Evolutionary conservation across 148 eudicot species (phyloP).

Genomic region (Persicaria maculosa): DNA sequence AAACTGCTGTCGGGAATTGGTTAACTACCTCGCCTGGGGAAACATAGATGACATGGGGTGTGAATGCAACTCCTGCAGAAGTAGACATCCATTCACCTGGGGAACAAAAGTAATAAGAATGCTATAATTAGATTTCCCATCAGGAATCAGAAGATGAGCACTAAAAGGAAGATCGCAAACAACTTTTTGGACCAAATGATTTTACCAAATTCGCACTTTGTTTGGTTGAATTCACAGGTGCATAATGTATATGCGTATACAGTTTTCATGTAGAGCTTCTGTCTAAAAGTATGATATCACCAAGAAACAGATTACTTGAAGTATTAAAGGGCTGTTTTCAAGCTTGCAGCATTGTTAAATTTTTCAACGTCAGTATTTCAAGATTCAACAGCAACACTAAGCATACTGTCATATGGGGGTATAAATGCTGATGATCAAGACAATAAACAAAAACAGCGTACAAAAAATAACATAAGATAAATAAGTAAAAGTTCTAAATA

Average conservation of each 20-base stretch:
- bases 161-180: not conserved
- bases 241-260: not conserved
- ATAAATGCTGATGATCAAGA: not conserved
- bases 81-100: slow-evolving; percentile 65
- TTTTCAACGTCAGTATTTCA: not conserved
- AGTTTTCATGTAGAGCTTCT: no score
- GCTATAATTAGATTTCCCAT: not conserved
- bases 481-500: not conserved
- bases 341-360: not conserved
- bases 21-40: slow-evolving; percentile 42
- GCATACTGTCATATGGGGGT: not conserved
- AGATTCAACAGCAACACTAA: not conserved
- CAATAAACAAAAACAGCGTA: not conserved
- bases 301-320: no score
- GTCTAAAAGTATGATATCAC: no score
- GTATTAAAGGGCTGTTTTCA: not conserved
- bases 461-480: not conserved
- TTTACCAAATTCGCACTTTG: not conserved
- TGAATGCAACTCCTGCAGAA: slow-evolving; percentile 43
- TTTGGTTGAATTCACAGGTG: not conserved
- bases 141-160: slow-evolving; percentile 11
- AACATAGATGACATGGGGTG: slow-evolving; percentile 40
- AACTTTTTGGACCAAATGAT: not conserved
- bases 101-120: not conserved
- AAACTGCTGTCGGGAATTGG: not conserved